These are phyloP conservation scores for Solanum medicagineum DNA, from an alignment of 257 asterid species.

Conservation along the genomic window DNA sequence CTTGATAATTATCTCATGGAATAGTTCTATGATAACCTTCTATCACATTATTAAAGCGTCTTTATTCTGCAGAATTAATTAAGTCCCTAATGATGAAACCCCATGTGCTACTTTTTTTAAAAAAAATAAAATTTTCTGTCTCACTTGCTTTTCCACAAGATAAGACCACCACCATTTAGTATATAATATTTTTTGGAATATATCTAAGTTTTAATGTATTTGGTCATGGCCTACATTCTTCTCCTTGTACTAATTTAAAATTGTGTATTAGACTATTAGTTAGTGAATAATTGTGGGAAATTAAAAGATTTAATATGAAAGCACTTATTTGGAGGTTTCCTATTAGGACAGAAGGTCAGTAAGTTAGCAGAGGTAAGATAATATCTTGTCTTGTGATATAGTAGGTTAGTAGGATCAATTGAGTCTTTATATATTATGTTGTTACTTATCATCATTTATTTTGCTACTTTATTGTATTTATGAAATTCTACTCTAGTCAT, in stretches of 20 bases:
- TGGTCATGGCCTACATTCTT: neutral
- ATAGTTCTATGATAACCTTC: neutral
- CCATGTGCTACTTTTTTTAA: neutral
- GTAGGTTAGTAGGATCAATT: too few species aligned
- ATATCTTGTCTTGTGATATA: too few species aligned
- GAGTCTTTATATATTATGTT: too few species aligned
- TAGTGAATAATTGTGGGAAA: neutral
- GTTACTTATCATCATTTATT: too few species aligned
- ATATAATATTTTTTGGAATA: neutral
- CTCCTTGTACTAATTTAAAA: neutral
- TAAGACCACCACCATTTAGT: neutral
- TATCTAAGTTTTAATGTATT: too few species aligned
- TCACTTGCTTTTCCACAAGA: neutral
- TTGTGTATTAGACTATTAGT: neutral
- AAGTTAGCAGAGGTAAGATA: too few species aligned
- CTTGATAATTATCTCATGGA: neutral
- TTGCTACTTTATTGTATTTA: too few species aligned
- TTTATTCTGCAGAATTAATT: neutral
- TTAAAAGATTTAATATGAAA: neutral
- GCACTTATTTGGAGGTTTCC: too few species aligned
- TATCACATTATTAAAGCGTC: neutral
- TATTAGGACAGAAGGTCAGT: too few species aligned
- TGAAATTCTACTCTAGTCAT: too few species aligned
- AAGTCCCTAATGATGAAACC: neutral
- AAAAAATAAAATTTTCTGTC: neutral